Evolutionary conservation across 2,329 filamentous ascomycete genomes (phyloP), one percentile per base, ranked within the genome.

Genomic region (Hirsutella rhossiliensis): DNA sequence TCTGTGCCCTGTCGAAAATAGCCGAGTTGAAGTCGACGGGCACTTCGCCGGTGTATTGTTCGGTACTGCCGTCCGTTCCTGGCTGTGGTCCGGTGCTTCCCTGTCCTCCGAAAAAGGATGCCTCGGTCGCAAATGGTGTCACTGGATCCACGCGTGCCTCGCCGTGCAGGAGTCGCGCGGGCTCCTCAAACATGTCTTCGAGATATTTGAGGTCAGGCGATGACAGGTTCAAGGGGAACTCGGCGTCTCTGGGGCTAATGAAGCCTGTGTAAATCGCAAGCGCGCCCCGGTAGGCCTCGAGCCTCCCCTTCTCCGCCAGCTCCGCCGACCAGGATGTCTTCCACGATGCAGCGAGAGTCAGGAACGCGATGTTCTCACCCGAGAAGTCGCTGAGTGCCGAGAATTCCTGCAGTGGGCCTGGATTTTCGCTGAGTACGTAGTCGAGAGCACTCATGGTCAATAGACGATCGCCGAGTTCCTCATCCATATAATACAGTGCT

Each of bases 321-420:
- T 45, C 31, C 1, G 37, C 32, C 0, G 62, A 58, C 40, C 62
- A 56, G 1, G 58, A 60, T 2, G 55, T 52, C 54, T 75, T 78
- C 75, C 76, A 83, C 40, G 69, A 65, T 1, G 68, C 62, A 2
- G 80, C 70, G 15, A 66, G 64, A 7, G 68, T 76, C 3, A 84
- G 63, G 56, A 84, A 84, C 30, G 78, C 73, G 50, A 84, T 79
- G 54, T 85, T 85, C 57, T 85, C 81, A 12, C 79, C 80, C 0
- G 80, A 83, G 54, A 84, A 84, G 51, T 84, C 81, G 34, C 73
- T 69, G 1, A 75, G 65, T 0, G 80, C 79, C 0, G 81, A 80
- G 56, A 82, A 85, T 43, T 76, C 62, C 44, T 80, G 75, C 0
- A 85, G 67, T 0, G 76, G 75, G 5, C 69, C 64, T 0, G 77